Percentiles rank a stretch among this genome's conserved stretches.
These are phyloP conservation scores for Lipomyces orientalis DNA, from an alignment of 805 yeast genomes.

Conservation along the genomic window DNA sequence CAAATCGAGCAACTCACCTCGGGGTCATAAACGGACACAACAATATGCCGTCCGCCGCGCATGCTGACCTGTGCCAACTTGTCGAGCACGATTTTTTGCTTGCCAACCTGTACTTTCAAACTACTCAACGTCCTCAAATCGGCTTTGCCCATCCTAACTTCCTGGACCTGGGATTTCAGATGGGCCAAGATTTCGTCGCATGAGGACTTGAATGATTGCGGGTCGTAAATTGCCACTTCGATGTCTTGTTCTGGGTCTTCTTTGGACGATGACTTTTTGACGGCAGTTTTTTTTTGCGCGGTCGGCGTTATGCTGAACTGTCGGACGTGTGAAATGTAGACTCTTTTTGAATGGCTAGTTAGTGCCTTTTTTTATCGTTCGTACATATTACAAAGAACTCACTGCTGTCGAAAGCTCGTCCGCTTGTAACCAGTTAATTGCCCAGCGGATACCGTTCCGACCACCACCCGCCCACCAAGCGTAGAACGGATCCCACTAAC, in stretches of 20 bases:
- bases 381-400: neutral
- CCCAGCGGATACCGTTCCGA: neutral
- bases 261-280: neutral
- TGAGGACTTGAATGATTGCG: slow-evolving; percentile 50
- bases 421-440: neutral
- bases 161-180: slow-evolving; percentile 63
- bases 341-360: neutral
- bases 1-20: slow-evolving; percentile 12
- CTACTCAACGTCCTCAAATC: slow-evolving; percentile 69
- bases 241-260: slow-evolving; percentile 18
- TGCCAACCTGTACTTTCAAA: slow-evolving; percentile 50
- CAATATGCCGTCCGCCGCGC: slow-evolving; percentile 68
- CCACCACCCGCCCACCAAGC: neutral
- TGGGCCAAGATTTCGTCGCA: slow-evolving; percentile 57
- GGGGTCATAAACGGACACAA: slow-evolving; percentile 85
- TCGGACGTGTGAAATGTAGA: neutral
- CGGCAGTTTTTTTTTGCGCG: neutral
- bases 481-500: neutral
- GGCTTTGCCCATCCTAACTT: slow-evolving; percentile 70
- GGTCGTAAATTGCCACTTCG: slow-evolving; percentile 36
- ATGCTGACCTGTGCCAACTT: slow-evolving; percentile 70
- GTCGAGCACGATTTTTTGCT: slow-evolving; percentile 43
- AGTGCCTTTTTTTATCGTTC: neutral
- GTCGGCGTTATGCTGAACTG: neutral
- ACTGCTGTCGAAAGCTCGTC: neutral